Percentiles rank a stretch among this genome's conserved stretches.
Conservation (phyloP, 495 filamentous ascomycete genomes). For the Aspergillus taichungensis region DNA sequence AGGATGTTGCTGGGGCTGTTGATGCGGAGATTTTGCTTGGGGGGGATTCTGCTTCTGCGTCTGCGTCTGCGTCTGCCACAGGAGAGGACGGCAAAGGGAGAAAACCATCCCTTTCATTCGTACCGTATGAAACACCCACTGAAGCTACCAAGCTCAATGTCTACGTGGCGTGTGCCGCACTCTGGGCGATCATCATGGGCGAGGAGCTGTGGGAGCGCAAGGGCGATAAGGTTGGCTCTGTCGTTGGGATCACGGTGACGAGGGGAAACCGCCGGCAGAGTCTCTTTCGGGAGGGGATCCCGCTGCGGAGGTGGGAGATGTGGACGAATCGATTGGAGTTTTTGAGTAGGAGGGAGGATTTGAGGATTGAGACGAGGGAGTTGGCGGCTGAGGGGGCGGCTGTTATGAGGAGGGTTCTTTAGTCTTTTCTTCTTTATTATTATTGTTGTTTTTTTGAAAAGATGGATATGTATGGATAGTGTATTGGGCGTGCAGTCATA, state of each 20-base stretch:
- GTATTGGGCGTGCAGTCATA: no score
- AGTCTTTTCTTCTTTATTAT: background rate
- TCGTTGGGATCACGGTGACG: slow-evolving; percentile 1
- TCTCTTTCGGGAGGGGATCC: background rate
- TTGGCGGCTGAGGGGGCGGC: slow-evolving; percentile 15
- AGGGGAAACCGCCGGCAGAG: background rate
- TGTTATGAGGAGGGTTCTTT: slow-evolving; percentile 13
- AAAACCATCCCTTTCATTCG: no score
- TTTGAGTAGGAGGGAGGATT: slow-evolving; percentile 10
- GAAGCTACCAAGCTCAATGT: slow-evolving; percentile 1
- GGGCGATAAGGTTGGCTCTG: slow-evolving; percentile 3
- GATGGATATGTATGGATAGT: no score
- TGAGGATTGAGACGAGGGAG: slow-evolving; percentile 9
- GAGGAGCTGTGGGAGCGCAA: slow-evolving; percentile 21
- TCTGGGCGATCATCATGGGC: slow-evolving; percentile 16
- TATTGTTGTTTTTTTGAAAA: background rate
- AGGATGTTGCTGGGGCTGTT: background rate
- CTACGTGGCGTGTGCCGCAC: slow-evolving; percentile 4
- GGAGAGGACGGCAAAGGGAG: no score
- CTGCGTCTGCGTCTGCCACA: background rate
- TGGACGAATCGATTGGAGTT: slow-evolving; percentile 11
- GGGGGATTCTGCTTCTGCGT: background rate
- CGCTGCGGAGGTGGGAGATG: slow-evolving; percentile 6
- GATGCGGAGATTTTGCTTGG: no score
- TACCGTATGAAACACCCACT: background rate